A percentile compares a stretch with the other conserved stretches of the same genome.
Conservation (phyloP, 1,139 yeast genomes). For the Wickerhamomyces sp. region DNA sequence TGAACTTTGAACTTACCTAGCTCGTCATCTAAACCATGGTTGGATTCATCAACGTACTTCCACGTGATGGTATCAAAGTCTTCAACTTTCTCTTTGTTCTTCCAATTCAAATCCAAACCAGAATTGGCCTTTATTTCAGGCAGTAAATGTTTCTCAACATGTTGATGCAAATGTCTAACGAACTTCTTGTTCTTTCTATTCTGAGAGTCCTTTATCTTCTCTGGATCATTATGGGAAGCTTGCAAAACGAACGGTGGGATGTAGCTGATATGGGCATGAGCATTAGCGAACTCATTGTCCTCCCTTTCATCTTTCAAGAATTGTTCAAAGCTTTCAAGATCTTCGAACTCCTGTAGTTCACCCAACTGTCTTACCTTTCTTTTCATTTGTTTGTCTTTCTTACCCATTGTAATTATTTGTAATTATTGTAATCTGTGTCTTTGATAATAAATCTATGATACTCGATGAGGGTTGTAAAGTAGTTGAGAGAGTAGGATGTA, state of each 20-base stretch:
- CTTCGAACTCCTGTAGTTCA: conserved; percentile 46
- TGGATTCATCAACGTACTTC: conserved; percentile 49
- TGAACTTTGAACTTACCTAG: conserved; percentile 47
- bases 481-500: too few relatives aligned
- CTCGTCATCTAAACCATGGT: conserved; percentile 43
- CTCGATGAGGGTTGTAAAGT: too few relatives aligned
- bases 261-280: conserved; percentile 63
- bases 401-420: conserved; percentile 15
- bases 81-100: conserved; percentile 46
- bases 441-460: too few relatives aligned
- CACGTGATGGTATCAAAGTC: conserved; percentile 44
- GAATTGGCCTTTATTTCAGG: conserved; percentile 60
- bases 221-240: conserved; percentile 65
- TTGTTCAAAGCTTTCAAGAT: conserved; percentile 56
- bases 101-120: conserved; percentile 52
- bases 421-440: conserved; percentile 7
- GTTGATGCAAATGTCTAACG: conserved; percentile 72
- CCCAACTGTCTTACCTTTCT: conserved; percentile 17
- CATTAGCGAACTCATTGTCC: conserved; percentile 68
- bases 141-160: conserved; percentile 64
- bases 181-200: conserved; percentile 70
- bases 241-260: conserved; percentile 70
- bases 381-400: conserved; percentile 20
- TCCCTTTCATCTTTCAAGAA: conserved; percentile 69
- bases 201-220: conserved; percentile 67